These are phyloP conservation scores for Trichocomaceae sp. DNA, from an alignment of 2,329 filamentous ascomycete genomes.

Conservation along the genomic window DNA sequence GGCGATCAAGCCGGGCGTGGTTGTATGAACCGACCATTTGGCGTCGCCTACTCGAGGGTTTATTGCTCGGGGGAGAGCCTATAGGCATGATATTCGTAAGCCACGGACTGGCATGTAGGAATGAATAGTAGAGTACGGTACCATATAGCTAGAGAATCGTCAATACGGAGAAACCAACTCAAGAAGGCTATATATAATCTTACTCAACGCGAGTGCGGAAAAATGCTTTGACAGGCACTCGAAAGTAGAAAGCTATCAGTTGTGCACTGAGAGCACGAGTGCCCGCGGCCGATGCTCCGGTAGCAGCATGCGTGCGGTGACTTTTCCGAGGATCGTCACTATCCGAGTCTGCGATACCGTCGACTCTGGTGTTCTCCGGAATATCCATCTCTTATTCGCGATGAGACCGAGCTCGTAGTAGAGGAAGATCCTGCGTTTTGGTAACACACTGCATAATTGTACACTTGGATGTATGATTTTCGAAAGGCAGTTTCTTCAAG, in stretches of 20 bases:
- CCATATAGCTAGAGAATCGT: conserved; percentile 43
- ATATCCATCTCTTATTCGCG: conserved; percentile 6
- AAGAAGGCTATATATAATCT: conserved; percentile 29
- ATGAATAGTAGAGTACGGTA: conserved; percentile 21
- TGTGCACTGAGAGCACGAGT: conserved; percentile 79
- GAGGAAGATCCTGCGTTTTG: not conserved
- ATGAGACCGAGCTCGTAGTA: not conserved
- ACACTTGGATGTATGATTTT: not conserved
- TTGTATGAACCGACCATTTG: conserved; percentile 55
- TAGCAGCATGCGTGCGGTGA: conserved; percentile 54
- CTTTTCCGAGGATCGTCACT: conserved; percentile 3
- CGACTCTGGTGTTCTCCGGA: not conserved
- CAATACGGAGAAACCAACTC: not conserved
- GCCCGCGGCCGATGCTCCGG: conserved; percentile 76
- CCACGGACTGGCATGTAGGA: conserved; percentile 9
- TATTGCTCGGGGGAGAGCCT: conserved; percentile 59
- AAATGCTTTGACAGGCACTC: conserved; percentile 85
- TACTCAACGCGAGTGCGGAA: conserved; percentile 88
- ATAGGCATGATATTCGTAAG: conserved; percentile 10
- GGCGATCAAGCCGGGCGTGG: conserved; percentile 55
- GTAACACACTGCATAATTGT: conserved; percentile 3
- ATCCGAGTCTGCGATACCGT: not conserved
- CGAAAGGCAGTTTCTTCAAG: not conserved
- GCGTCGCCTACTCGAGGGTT: conserved; percentile 46
- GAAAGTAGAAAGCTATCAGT: conserved; percentile 82